Percentiles rank a stretch among this genome's conserved stretches.
Conservation (phyloP, 352 stramenopile species). For the Phytopythium oedochilum region DNA sequence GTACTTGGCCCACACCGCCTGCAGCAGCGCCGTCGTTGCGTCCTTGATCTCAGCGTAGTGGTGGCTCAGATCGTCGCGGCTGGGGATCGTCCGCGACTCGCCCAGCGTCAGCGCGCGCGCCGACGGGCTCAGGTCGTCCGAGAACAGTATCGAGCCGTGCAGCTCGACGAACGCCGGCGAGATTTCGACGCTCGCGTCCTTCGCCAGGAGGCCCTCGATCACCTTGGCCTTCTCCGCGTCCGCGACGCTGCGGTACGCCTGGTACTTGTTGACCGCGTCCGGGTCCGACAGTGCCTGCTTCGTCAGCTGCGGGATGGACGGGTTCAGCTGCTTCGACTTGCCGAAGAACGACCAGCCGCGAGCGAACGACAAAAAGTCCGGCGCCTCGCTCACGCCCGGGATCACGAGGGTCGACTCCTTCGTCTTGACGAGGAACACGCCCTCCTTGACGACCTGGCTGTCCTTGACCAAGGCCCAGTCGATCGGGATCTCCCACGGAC, state of each 20-base stretch:
- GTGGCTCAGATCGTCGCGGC: constrained; percentile 55
- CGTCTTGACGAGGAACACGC: constrained; percentile 56
- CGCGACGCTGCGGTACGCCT: constrained; percentile 62
- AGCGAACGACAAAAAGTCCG: constrained; percentile 70
- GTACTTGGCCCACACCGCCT: constrained; percentile 69
- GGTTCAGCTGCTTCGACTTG: constrained; percentile 60
- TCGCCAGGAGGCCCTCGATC: constrained; percentile 54
- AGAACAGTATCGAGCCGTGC: constrained; percentile 68
- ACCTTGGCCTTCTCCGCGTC: constrained; percentile 65
- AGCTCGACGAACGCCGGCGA: constrained; percentile 53
- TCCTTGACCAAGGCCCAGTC: constrained; percentile 74
- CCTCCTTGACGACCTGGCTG: constrained; percentile 47
- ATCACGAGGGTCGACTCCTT: constrained; percentile 54
- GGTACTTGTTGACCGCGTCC: constrained; percentile 75
- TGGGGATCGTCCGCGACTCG: constrained; percentile 56
- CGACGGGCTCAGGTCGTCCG: constrained; percentile 55
- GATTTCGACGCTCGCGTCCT: constrained; percentile 45
- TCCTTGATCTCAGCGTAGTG: constrained; percentile 62
- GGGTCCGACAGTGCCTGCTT: constrained; percentile 67
- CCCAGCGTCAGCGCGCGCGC: constrained; percentile 54
- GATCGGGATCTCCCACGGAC: constrained; percentile 74
- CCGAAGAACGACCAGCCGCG: constrained; percentile 79
- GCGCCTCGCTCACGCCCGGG: constrained; percentile 37
- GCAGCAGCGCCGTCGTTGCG: constrained; percentile 57
- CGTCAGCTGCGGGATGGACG: constrained; percentile 36